Percentiles rank a stretch among this genome's conserved stretches.
Conservation (phyloP, 306 rosid species). For the Pyrus pyrifolia region DNA sequence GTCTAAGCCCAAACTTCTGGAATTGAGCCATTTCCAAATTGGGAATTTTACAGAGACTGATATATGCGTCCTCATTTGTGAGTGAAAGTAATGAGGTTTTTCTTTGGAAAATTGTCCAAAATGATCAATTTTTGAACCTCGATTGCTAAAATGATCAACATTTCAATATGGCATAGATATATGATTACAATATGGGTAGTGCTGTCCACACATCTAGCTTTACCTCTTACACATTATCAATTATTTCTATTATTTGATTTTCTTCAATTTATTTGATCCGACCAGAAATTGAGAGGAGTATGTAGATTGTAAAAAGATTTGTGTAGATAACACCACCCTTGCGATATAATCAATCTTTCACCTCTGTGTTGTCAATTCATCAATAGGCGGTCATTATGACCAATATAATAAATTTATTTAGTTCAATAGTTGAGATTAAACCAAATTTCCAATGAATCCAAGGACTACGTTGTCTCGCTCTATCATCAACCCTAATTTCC, state of each 20-base stretch:
- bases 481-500: neutral
- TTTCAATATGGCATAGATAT: neutral
- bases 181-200: no score
- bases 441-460: neutral
- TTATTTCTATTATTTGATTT: no score
- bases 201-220: no score
- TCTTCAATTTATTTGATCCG: no score
- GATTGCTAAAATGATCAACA: neutral
- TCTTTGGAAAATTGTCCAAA: neutral
- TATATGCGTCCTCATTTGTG: neutral
- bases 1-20: neutral
- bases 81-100: neutral
- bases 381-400: neutral
- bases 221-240: no score
- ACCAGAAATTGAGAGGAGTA: no score
- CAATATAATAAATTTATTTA: no score
- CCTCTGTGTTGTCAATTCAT: neutral
- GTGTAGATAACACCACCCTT: no score
- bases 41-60: neutral
- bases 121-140: neutral
- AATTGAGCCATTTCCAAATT: neutral
- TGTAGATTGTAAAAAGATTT: no score
- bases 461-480: neutral
- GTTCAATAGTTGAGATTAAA: neutral
- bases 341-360: neutral